These are phyloP conservation scores for Globisporangium middletonii DNA, from an alignment of 352 stramenopile species.

Conservation along the genomic window DNA sequence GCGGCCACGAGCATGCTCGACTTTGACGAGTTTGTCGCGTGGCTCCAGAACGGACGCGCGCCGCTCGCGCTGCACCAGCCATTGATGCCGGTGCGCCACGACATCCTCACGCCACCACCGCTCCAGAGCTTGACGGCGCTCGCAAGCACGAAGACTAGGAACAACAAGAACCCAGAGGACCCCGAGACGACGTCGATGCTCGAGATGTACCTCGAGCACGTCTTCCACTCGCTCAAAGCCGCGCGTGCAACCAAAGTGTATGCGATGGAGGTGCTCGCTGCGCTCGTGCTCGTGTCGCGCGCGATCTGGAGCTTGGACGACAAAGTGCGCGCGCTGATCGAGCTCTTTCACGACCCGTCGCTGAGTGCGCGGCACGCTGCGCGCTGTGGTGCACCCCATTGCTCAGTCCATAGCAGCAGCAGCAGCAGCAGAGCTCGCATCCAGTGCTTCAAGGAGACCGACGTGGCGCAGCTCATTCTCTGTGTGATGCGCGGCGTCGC, in stretches of 20 bases:
- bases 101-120: conserved; percentile 41
- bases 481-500: conserved; percentile 48
- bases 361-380: conserved; percentile 14
- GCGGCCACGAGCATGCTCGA: conserved; percentile 28
- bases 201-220: conserved; percentile 50
- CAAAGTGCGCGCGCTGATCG: conserved; percentile 44
- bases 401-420: not conserved
- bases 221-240: conserved; percentile 49
- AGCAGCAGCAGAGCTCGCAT: conserved; percentile 6
- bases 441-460: conserved; percentile 40
- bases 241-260: conserved; percentile 24
- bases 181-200: conserved; percentile 21
- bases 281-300: conserved; percentile 45
- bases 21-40: conserved; percentile 40
- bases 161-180: not conserved
- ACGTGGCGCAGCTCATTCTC: conserved; percentile 47
- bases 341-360: conserved; percentile 45
- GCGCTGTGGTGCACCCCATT: not conserved
- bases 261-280: conserved; percentile 55
- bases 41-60: conserved; percentile 21
- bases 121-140: not conserved
- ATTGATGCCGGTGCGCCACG: conserved; percentile 15
- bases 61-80: conserved; percentile 3
- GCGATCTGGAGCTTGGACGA: conserved; percentile 59
- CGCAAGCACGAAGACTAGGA: not conserved